These are phyloP conservation scores for Colletotrichum sp. DNA, from an alignment of 2,329 filamentous ascomycete genomes.

Conservation along the genomic window DNA sequence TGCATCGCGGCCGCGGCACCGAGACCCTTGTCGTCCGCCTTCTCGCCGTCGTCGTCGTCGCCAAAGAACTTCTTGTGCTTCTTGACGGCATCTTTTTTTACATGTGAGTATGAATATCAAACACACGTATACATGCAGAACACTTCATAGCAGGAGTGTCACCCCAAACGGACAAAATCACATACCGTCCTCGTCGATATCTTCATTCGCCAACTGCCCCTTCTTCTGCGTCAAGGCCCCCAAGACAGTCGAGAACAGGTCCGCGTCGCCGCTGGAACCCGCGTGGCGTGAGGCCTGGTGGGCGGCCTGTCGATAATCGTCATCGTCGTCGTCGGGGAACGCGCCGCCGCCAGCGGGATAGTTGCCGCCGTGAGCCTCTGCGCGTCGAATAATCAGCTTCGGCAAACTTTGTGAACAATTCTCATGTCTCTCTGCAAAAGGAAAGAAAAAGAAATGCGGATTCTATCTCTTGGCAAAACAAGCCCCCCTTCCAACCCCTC, in stretches of 20 bases:
- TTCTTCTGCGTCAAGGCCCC: conserved; percentile 54
- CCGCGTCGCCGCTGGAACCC: conserved; percentile 48
- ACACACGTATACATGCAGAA: background rate
- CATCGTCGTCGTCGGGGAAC: conserved; percentile 44
- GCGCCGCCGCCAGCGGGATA: conserved; percentile 37
- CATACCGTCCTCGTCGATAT: conserved; percentile 56
- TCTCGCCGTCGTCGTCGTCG: conserved; percentile 46
- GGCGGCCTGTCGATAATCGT: conserved; percentile 53
- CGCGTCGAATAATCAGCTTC: background rate
- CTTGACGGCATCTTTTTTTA: conserved; percentile 64
- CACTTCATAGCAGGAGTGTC: background rate
- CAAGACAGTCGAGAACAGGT: conserved; percentile 55
- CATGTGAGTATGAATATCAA: background rate
- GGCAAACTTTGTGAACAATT: background rate
- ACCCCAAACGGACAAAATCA: background rate
- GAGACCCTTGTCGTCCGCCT: conserved; percentile 56
- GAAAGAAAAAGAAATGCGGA: background rate
- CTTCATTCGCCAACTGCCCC: conserved; percentile 48
- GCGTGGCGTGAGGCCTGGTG: conserved; percentile 52
- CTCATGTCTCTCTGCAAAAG: background rate
- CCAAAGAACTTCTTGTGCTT: conserved; percentile 80
- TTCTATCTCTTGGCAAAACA: background rate
- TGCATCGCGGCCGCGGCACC: conserved; percentile 82
- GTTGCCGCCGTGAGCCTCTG: conserved; percentile 35
- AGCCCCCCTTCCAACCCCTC: background rate